Evolutionary conservation across 352 stramenopile genomes (phyloP), one percentile per base, ranked within the genome.

Genomic region (Phytopythium oedochilum): DNA sequence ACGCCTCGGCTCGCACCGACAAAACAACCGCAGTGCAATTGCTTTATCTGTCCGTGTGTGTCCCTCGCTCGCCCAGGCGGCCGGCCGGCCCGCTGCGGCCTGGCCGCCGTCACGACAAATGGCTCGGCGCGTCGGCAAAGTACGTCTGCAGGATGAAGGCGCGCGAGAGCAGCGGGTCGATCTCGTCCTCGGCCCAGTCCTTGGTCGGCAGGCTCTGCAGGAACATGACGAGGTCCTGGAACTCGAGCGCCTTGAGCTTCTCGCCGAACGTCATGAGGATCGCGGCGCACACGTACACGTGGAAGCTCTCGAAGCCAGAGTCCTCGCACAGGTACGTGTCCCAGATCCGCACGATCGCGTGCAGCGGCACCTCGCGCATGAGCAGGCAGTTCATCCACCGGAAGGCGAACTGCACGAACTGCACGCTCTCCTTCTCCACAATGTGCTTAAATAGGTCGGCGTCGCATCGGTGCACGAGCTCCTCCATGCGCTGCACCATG

Each of bases 371-470:
- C 69, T 99, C 98, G 34, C 98, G 83, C 71, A 99, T 92, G 36
- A 99, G 81, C 48, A 99, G 72, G 71, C 97, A 99, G 82, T 99
- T 99, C 94, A 99, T 99, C 97, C 97, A 99, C 40, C 98, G 97
- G 72, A 99, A 99, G 20, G 96, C 95, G 74, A 99, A 99, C 79
- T 99, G 96, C 47, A 99, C 94, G 68, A 99, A 99, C 68, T 98
- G 87, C 61, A 99, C 91, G 17, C 80, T 92, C 50, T 97, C 87
- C 8, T 84, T 76, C 61, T 96, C 75, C 17, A 99, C 85, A 57
- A 94, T 91, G 75, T 99, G 96, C 57, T 87, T 70, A 57, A 97
- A 96, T 29, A 99, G 77, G 48, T 98, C 78, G 6, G 66, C 73
- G 67, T 99, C 98, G 60, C 98, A 98, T 29, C 97, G 86, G 62